Percentiles rank a stretch among this genome's conserved stretches.
These are phyloP conservation scores for Amphicarpaea edgeworthii DNA, from an alignment of 306 rosid species.

Conservation along the genomic window DNA sequence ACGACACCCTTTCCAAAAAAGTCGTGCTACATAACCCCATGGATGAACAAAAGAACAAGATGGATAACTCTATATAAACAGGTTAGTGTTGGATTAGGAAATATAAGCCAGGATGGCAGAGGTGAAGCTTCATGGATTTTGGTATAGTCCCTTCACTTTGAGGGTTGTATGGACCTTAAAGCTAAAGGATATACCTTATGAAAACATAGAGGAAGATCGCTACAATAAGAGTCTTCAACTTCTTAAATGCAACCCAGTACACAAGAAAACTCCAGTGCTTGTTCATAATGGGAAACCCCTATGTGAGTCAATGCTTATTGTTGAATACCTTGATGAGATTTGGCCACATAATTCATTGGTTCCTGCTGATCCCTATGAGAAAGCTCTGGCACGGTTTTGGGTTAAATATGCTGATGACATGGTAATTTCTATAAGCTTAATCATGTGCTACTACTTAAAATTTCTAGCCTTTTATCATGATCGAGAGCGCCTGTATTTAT, in stretches of 20 bases:
- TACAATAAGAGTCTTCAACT: constrained; percentile 56
- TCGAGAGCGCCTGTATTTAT: neutral
- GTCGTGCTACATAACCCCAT: too few species aligned
- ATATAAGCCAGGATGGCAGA: constrained; percentile 29
- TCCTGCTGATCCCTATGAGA: constrained; percentile 57
- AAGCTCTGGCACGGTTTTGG: constrained; percentile 66
- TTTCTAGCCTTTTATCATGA: neutral
- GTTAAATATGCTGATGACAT: constrained; percentile 34
- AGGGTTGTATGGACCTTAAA: constrained; percentile 67
- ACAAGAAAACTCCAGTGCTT: constrained; percentile 62
- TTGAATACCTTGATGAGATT: constrained; percentile 60
- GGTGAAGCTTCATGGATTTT: constrained; percentile 60
- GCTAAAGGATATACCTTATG: constrained; percentile 58
- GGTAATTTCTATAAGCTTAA: constrained; percentile 25
- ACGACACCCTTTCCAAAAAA: neutral
- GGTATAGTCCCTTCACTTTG: constrained; percentile 57
- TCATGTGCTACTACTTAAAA: neutral
- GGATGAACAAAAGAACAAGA: too few species aligned
- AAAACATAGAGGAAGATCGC: constrained; percentile 63
- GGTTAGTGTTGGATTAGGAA: neutral
- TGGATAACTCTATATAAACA: constrained; percentile 1
- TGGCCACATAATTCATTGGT: constrained; percentile 61
- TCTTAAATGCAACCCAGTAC: constrained; percentile 57
- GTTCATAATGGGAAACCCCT: constrained; percentile 63
- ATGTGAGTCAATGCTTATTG: constrained; percentile 61